phyloP scores from a whole-genome alignment of 1,284 basidiomycete species.

The Tylopilus sp. region DNA sequence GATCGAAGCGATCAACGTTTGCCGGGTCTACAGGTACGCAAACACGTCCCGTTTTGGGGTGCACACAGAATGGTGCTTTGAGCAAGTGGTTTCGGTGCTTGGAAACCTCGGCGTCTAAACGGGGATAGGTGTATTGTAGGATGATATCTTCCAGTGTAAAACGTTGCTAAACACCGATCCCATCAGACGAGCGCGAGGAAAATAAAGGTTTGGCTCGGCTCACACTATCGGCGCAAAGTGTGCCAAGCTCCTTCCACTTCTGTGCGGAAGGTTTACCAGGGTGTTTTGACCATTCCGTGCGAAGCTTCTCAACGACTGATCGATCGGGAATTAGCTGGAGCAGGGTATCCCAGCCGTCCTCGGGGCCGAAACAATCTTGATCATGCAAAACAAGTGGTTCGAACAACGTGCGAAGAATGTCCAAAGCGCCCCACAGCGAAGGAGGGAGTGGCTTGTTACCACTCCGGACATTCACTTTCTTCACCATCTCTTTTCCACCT shows the following conservation, averaged over 20 bases:
- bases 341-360: constrained; percentile 73
- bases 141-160: constrained; percentile 81
- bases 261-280: constrained; percentile 52
- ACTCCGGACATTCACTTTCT: constrained; percentile 77
- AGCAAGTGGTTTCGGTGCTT: constrained; percentile 98
- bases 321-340: constrained; percentile 74
- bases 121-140: constrained; percentile 94
- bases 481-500: constrained; percentile 77
- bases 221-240: constrained; percentile 15
- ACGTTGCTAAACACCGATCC: constrained; percentile 28
- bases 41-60: constrained; percentile 93
- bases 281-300: constrained; percentile 61
- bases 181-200: constrained; percentile 5
- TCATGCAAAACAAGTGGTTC: constrained; percentile 72
- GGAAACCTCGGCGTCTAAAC: constrained; percentile 95
- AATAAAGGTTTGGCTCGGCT: background rate
- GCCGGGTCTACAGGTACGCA: constrained; percentile 90
- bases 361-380: constrained; percentile 80
- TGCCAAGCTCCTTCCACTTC: constrained; percentile 75
- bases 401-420: constrained; percentile 59
- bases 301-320: constrained; percentile 45
- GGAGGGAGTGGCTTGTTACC: constrained; percentile 55
- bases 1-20: constrained; percentile 82
- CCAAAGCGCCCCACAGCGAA: constrained; percentile 52
- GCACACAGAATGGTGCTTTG: constrained; percentile 96